Evolutionary conservation across 352 stramenopile genomes (phyloP).

Genomic region (Phytophthora nicotianae): DNA sequence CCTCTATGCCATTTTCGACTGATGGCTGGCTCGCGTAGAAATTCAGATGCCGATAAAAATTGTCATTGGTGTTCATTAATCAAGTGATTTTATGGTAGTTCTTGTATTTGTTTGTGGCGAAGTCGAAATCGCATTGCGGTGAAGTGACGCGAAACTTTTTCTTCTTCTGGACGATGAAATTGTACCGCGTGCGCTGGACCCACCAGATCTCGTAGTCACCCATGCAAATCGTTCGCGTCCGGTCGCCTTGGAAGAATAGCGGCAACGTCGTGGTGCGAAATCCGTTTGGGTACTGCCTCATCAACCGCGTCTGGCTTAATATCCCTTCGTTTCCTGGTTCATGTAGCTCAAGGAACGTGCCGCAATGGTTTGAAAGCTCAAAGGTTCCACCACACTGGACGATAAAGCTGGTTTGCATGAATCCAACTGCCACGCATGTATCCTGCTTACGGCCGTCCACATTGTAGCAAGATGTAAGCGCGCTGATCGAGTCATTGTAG

Average conservation of each 20-base stretch:
- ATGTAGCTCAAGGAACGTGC: conserved; percentile 87
- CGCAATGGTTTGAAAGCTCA: conserved; percentile 78
- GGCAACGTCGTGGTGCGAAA: conserved; percentile 81
- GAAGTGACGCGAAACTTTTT: conserved; percentile 70
- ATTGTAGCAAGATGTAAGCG: conserved; percentile 58
- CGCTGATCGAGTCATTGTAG: conserved; percentile 77
- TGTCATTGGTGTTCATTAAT: no score
- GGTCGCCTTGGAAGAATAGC: conserved; percentile 73
- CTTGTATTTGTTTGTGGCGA: conserved; percentile 79
- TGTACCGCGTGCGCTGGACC: conserved; percentile 82
- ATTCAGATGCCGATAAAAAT: not conserved
- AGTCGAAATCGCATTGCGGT: conserved; percentile 82
- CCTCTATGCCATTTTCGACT: conserved; percentile 3
- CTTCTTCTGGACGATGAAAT: conserved; percentile 84
- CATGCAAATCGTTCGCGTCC: conserved; percentile 62
- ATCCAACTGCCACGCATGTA: conserved; percentile 77
- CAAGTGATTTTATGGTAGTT: conserved; percentile 53
- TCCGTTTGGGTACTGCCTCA: conserved; percentile 72
- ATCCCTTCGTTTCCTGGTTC: conserved; percentile 67
- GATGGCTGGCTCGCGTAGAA: conserved; percentile 27
- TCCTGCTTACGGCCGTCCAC: conserved; percentile 62
- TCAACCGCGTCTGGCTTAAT: conserved; percentile 69
- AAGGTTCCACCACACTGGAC: conserved; percentile 71
- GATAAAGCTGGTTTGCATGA: conserved; percentile 85
- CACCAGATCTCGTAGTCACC: conserved; percentile 89